Percentiles rank a stretch among this genome's conserved stretches.
Evolutionary conservation across 257 asterid species (phyloP).

Genomic region (Asclepias syriaca): DNA sequence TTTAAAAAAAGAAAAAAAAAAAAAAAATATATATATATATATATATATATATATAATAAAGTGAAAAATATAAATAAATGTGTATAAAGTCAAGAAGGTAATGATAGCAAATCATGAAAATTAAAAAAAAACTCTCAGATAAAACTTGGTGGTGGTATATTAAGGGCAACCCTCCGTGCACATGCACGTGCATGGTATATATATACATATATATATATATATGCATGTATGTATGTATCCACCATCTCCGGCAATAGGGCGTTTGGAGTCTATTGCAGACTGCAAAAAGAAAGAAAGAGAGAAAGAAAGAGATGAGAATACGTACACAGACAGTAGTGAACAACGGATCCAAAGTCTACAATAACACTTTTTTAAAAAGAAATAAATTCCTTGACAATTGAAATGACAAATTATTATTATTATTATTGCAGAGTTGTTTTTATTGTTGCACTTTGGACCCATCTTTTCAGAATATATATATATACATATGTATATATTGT

Average conservation of each 20-base stretch:
- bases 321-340: background rate
- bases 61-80: too few relatives aligned
- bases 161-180: background rate
- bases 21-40: too few relatives aligned
- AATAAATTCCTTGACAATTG: too few relatives aligned
- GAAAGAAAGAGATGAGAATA: background rate
- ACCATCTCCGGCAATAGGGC: background rate
- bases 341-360: background rate
- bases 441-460: too few relatives aligned
- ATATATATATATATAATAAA: background rate
- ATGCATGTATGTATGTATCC: background rate
- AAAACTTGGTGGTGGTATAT: background rate
- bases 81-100: background rate
- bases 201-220: too few relatives aligned
- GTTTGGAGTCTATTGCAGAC: background rate
- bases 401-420: too few relatives aligned
- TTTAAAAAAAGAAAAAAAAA: too few relatives aligned
- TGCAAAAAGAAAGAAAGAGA: background rate
- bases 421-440: too few relatives aligned
- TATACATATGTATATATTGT: too few relatives aligned
- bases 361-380: too few relatives aligned
- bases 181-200: conserved; percentile 1
- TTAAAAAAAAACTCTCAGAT: background rate
- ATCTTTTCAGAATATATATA: too few relatives aligned
- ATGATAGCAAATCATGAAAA: background rate